Base-by-base conservation (phyloP, 2,329 filamentous ascomycete species). In the Aspergillus fumigatus region DNA sequence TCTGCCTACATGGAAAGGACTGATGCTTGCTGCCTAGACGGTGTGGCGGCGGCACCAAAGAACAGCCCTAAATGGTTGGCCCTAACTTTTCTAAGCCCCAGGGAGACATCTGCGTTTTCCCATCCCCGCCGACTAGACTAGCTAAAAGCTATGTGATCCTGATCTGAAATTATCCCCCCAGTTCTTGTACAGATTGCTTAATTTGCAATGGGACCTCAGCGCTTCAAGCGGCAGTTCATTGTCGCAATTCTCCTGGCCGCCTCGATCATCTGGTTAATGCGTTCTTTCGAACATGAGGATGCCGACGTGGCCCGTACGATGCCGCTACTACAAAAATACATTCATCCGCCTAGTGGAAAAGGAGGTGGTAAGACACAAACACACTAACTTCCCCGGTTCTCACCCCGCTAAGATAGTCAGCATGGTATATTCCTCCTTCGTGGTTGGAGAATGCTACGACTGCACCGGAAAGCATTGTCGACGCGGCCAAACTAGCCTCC, bases 401-500 rank as follows among this genome's bases (percentile, higher is more conserved):
- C 21, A 21, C 41, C 10, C 4, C 43, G 5, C 21, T 43, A 35
- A 35, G 4, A 35, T 17, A 17, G 11, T 4, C 19, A 61, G 59
- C 50, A 10, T 61, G 59, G 59, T 53, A 61, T 48, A 51, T 61
- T 17, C 59, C 59, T 1, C 41, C 48, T 21, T 41, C 51, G 19
- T 61, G 59, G 59, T 27, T 43, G 2, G 19, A 21, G 7, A 19
- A 29, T 1, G 26, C 54, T 10, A 14, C 29, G n/a, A 0, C n/a
- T 4, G 9, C 11, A 6, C 48, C 54, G 11, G 52, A 59, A 21
- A 64, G 59, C 2, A 67, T 72, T 40, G 53, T 70, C 27, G 62
- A 69, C 43, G 69, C 69, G 1, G 70, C 67, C 2, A 56, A 61
- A 32, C 53, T 70, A 1, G 68, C 68, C 2, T 60, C 59, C 6